Evolutionary conservation across 139 green algal genomes (phyloP).

Genomic region (Nannochloris sp.): DNA sequence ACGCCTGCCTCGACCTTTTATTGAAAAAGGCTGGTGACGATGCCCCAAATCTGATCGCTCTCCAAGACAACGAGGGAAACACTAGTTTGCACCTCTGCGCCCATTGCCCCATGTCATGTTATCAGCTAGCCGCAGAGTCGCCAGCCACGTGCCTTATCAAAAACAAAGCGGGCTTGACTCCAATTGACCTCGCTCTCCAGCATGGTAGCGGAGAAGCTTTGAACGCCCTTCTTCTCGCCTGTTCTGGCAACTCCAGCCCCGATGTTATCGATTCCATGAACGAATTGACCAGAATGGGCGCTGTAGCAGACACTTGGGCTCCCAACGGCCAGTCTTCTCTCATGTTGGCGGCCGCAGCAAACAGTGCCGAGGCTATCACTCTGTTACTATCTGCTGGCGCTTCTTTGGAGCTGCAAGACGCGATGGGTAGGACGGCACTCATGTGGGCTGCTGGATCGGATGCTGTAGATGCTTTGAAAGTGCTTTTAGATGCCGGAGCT

Average conservation of each 20-base stretch:
- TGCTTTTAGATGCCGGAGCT: constrained; percentile 31
- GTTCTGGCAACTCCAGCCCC: constrained; percentile 25
- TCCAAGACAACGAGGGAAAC: neutral
- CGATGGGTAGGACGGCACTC: constrained; percentile 61
- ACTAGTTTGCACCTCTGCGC: neutral
- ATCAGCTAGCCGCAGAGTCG: constrained; percentile 43
- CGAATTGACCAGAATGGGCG: constrained; percentile 45
- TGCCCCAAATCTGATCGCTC: neutral
- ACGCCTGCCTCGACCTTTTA: neutral
- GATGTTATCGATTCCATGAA: constrained; percentile 37
- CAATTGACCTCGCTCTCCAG: constrained; percentile 43
- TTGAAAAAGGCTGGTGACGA: neutral
- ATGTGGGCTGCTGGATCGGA: constrained; percentile 73
- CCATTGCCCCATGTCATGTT: constrained; percentile 51
- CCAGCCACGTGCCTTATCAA: constrained; percentile 33
- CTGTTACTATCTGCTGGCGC: constrained; percentile 56
- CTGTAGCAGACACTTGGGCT: constrained; percentile 68
- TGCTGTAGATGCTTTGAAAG: constrained; percentile 20
- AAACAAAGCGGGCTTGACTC: constrained; percentile 38
- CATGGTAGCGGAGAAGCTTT: constrained; percentile 44
- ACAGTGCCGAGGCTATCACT: constrained; percentile 37
- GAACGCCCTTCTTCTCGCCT: constrained; percentile 73
- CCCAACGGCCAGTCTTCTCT: constrained; percentile 27
- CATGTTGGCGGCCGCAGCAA: constrained; percentile 64
- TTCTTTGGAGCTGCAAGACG: constrained; percentile 67